A percentile compares a stretch with the other conserved stretches of the same genome.
These are phyloP conservation scores for Jaenimonas drosophilae DNA, from an alignment of 208 protist species.

Conservation along the genomic window DNA sequence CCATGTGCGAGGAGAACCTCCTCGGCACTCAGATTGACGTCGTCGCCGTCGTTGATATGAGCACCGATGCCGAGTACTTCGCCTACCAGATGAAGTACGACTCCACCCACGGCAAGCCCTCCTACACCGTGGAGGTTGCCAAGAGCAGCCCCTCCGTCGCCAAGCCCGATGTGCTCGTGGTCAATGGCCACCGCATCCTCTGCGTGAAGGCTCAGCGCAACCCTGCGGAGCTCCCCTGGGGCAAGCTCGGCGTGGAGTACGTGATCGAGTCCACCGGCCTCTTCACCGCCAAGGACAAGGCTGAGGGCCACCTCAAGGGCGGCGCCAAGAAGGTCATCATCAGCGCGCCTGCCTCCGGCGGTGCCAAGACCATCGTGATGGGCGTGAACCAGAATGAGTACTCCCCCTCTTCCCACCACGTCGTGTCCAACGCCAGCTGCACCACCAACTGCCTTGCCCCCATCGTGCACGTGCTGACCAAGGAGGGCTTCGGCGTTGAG, in stretches of 20 bases:
- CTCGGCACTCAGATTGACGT: slow-evolving; percentile 80
- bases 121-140: slow-evolving; percentile 49
- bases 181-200: slow-evolving; percentile 72
- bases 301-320: slow-evolving; percentile 90
- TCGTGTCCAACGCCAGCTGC: slow-evolving; percentile 99
- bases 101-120: slow-evolving; percentile 93
- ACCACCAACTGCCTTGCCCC: slow-evolving; percentile 99
- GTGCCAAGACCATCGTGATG: slow-evolving; percentile 97
- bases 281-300: slow-evolving; percentile 92
- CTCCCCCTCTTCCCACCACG: slow-evolving; percentile 44
- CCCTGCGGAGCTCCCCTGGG: slow-evolving; percentile 94
- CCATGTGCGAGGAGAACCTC: slow-evolving; percentile 55
- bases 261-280: slow-evolving; percentile 99
- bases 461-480: slow-evolving; percentile 93
- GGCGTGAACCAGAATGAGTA: slow-evolving; percentile 97
- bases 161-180: slow-evolving; percentile 58
- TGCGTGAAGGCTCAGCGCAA: slow-evolving; percentile 78
- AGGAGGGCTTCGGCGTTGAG: slow-evolving; percentile 95
- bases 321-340: slow-evolving; percentile 99
- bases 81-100: slow-evolving; percentile 96
- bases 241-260: slow-evolving; percentile 87
- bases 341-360: slow-evolving; percentile 96
- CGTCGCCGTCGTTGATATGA: slow-evolving; percentile 96
- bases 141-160: slow-evolving; percentile 58
- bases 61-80: slow-evolving; percentile 96